Conservation (phyloP, 345 rosid genomes). For the Eutrema japonicum region DNA sequence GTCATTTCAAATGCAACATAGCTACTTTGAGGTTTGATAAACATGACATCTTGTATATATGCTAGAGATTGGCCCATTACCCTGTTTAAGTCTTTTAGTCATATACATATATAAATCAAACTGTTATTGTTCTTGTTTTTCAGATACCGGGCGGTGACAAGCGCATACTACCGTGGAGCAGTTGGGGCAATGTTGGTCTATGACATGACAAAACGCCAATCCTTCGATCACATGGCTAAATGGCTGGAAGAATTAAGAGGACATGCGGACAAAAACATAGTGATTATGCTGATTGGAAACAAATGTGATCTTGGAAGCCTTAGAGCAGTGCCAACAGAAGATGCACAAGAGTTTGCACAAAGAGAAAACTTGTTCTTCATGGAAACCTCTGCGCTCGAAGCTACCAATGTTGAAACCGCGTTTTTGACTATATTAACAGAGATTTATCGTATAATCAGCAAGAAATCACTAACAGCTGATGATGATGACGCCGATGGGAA, state of each 20-base stretch:
- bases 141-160: slow-evolving; percentile 88
- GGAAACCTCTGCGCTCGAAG: slow-evolving; percentile 88
- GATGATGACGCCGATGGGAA: slow-evolving; percentile 53
- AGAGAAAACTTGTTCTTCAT: slow-evolving; percentile 82
- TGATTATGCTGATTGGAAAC: slow-evolving; percentile 81
- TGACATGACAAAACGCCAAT: slow-evolving; percentile 89
- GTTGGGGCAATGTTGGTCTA: slow-evolving; percentile 86
- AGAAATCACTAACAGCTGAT: slow-evolving; percentile 64
- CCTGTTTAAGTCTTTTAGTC: not conserved
- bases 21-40: not conserved
- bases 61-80: not conserved
- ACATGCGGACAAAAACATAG: slow-evolving; percentile 82
- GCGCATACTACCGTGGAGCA: slow-evolving; percentile 83
- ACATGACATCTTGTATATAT: not conserved
- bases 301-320: slow-evolving; percentile 76
- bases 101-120: not conserved
- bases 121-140: not conserved
- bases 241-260: slow-evolving; percentile 87
- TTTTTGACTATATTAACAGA: slow-evolving; percentile 71
- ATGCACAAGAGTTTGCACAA: slow-evolving; percentile 85
- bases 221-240: slow-evolving; percentile 81
- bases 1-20: not conserved
- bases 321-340: slow-evolving; percentile 79
- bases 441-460: slow-evolving; percentile 74
- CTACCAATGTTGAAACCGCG: slow-evolving; percentile 81